phyloP scores from a whole-genome alignment of 768 basidiomycete species.

The Hygrocybe coccinea region DNA sequence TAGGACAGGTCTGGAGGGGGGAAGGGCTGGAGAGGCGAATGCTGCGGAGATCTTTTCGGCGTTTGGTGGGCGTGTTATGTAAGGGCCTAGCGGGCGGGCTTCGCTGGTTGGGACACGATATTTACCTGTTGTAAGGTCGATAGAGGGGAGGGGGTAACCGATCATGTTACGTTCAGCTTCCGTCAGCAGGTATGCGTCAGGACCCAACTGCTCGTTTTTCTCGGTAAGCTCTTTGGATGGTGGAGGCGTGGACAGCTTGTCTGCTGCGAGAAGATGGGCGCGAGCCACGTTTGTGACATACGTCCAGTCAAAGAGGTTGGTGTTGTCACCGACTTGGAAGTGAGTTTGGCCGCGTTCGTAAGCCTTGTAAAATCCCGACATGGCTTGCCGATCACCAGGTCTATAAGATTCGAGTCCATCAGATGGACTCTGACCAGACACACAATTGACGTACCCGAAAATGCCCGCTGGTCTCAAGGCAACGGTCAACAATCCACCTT shows the following conservation, averaged over 20 bases:
- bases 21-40: constrained; percentile 46
- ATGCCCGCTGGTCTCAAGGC: constrained; percentile 91
- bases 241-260: constrained; percentile 62
- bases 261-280: constrained; percentile 90
- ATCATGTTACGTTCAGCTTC: constrained; percentile 40
- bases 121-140: constrained; percentile 60
- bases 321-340: constrained; percentile 91
- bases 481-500: constrained; percentile 79
- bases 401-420: constrained; percentile 34
- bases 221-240: constrained; percentile 12
- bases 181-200: constrained; percentile 41
- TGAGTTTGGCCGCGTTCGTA: constrained; percentile 80
- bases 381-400: constrained; percentile 86
- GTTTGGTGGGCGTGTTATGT: constrained; percentile 54
- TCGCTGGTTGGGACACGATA: constrained; percentile 71
- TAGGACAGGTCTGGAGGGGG: constrained; percentile 49
- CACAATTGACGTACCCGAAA: constrained; percentile 65
- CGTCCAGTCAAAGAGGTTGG: constrained; percentile 92
- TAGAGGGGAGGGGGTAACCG: constrained; percentile 50
- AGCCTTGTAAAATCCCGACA: constrained; percentile 73
- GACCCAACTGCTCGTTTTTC: constrained; percentile 15
- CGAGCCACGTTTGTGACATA: constrained; percentile 94
- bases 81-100: constrained; percentile 82
- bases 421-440: constrained; percentile 3
- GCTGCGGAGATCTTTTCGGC: constrained; percentile 52